Percentiles rank a stretch among this genome's conserved stretches.
phyloP scores from a whole-genome alignment of 768 basidiomycete genomes.

The Phlegmacium glaucopus region DNA sequence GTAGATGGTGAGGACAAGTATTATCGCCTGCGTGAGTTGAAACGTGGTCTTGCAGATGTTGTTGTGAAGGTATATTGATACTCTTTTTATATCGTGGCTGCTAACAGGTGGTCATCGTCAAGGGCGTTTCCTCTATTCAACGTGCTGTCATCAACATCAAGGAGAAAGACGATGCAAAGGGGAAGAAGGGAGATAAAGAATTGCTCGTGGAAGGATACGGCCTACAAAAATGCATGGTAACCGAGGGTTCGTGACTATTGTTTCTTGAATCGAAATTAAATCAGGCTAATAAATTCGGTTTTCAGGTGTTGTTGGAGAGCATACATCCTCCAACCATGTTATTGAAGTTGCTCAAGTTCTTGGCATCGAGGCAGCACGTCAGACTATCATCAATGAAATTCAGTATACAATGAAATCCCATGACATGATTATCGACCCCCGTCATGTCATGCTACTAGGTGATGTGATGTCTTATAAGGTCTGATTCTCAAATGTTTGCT shows the following conservation, averaged over 20 bases:
- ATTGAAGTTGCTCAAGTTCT: conserved; percentile 93
- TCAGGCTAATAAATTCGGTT: background rate
- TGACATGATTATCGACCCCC: conserved; percentile 97
- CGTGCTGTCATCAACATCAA: conserved; percentile 97
- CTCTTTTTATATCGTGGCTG: background rate
- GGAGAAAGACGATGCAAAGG: conserved; percentile 75
- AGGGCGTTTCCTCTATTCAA: conserved; percentile 86
- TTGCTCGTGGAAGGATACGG: conserved; percentile 97
- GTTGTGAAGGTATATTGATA: conserved; percentile 78
- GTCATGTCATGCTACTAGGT: conserved; percentile 96
- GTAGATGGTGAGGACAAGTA: conserved; percentile 77
- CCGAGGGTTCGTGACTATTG: conserved; percentile 63
- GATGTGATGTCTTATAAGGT: conserved; percentile 99
- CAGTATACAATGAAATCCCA: conserved; percentile 96
- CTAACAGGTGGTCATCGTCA: background rate
- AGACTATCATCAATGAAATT: conserved; percentile 95
- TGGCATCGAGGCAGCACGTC: conserved; percentile 96
- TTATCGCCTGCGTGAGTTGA: conserved; percentile 81
- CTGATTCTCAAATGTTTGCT: conserved; percentile 3
- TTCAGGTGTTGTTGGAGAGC: conserved; percentile 90
- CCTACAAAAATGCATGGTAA: conserved; percentile 93
- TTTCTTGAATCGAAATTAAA: background rate
- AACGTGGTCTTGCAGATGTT: conserved; percentile 77
- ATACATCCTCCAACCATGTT: conserved; percentile 95
- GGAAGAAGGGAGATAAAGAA: conserved; percentile 87